Percentiles rank a stretch among this genome's conserved stretches.
Evolutionary conservation across 768 basidiomycete species (phyloP).

Genomic region (Agaricus blazei): DNA sequence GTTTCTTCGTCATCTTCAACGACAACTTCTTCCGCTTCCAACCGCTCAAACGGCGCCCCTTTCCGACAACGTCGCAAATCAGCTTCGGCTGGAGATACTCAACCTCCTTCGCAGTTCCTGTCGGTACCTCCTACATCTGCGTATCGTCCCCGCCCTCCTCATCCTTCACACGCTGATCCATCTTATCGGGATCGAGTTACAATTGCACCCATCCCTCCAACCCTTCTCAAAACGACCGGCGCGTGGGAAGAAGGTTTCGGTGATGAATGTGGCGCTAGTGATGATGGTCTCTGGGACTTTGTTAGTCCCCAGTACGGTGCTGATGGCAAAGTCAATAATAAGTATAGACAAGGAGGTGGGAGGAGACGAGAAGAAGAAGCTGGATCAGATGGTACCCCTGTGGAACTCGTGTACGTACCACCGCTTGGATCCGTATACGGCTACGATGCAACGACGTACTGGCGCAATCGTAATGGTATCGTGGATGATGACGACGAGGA

Average conservation of each 20-base stretch:
- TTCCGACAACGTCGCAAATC: constrained; percentile 20
- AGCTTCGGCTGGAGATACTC: constrained; percentile 18
- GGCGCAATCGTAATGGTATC: constrained; percentile 16
- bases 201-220: constrained; percentile 52
- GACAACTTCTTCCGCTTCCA: constrained; percentile 38
- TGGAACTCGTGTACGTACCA: constrained; percentile 72
- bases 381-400: constrained; percentile 40
- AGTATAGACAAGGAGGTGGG: constrained; percentile 8
- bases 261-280: constrained; percentile 35
- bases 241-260: constrained; percentile 47
- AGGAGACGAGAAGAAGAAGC: constrained; percentile 17
- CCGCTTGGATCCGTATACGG: constrained; percentile 34
- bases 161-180: constrained; percentile 20
- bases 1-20: constrained; percentile 35
- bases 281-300: constrained; percentile 24
- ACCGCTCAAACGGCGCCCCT: constrained; percentile 24
- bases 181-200: constrained; percentile 30
- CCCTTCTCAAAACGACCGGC: constrained; percentile 78
- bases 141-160: constrained; percentile 19
- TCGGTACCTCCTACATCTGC: constrained; percentile 19
- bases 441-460: constrained; percentile 8
- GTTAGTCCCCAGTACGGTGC: constrained; percentile 2
- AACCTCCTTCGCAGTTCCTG: constrained; percentile 18
- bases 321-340: constrained; percentile 10
- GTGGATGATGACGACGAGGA: constrained; percentile 18